phyloP scores from a whole-genome alignment of 768 basidiomycete species.

The Leccinellum rugosiceps region DNA sequence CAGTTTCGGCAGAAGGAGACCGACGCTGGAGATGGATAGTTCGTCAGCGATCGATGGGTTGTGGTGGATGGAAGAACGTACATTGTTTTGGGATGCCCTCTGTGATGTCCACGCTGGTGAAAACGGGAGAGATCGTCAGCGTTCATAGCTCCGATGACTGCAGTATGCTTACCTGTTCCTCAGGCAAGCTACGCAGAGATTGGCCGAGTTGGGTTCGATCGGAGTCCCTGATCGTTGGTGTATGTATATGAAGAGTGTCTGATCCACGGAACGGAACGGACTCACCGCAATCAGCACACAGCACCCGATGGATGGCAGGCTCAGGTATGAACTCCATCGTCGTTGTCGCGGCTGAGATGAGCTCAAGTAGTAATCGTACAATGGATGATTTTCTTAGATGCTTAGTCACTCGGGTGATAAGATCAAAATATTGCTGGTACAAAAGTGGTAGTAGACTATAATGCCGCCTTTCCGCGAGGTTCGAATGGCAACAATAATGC shows the following conservation, averaged over 20 bases:
- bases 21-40: conserved; percentile 53
- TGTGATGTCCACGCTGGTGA: conserved; percentile 84
- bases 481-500: conserved; percentile 55
- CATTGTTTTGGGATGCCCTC: conserved; percentile 97
- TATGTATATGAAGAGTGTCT: conserved; percentile 4
- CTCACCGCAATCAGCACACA: conserved; percentile 87
- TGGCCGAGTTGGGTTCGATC: conserved; percentile 89
- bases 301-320: conserved; percentile 75
- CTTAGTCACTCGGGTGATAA: conserved; percentile 21
- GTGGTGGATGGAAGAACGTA: conserved; percentile 26
- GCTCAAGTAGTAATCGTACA: no score
- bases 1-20: conserved; percentile 95
- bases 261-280: neutral
- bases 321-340: conserved; percentile 77
- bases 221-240: conserved; percentile 55
- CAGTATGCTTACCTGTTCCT: conserved; percentile 67
- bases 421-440: neutral
- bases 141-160: neutral
- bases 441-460: conserved; percentile 33
- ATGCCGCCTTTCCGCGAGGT: conserved; percentile 51
- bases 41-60: neutral
- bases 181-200: conserved; percentile 85
- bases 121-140: neutral
- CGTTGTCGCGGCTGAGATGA: neutral
- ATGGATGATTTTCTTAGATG: neutral